Percentiles rank a stretch among this genome's conserved stretches.
Conservation (phyloP, 805 yeast genomes). For the Monosporozyma unispora region DNA sequence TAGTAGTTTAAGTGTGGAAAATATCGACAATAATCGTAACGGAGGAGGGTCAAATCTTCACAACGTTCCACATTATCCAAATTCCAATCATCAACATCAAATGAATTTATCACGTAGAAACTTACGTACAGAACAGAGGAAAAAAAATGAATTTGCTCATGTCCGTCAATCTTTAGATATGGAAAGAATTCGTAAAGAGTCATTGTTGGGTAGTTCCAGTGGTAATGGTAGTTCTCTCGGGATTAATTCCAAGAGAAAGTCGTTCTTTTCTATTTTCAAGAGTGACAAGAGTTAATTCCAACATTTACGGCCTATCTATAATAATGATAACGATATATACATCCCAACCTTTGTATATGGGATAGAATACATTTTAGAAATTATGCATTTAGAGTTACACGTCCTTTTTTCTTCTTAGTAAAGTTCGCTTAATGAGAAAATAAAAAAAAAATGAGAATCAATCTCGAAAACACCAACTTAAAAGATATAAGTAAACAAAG, state of each 20-base stretch:
- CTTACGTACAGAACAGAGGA: not conserved
- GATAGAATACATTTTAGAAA: not conserved
- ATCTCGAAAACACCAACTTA: not conserved
- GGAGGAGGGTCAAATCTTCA: not conserved
- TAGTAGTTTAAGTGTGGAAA: not conserved
- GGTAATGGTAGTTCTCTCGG: not conserved
- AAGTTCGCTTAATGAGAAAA: constrained; percentile 1
- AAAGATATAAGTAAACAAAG: not conserved
- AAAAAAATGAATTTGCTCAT: not conserved
- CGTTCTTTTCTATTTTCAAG: constrained; percentile 25
- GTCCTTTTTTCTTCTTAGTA: not conserved
- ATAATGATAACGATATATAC: not conserved
- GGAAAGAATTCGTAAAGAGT: constrained; percentile 17
- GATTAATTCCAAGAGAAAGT: constrained; percentile 12
- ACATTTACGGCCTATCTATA: not conserved
- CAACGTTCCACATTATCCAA: not conserved
- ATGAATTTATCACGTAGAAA: not conserved
- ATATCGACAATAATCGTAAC: not conserved
- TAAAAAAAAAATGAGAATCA: not conserved
- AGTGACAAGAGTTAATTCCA: constrained; percentile 5
- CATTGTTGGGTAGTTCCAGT: not conserved
- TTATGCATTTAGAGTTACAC: not conserved
- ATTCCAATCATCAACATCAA: not conserved
- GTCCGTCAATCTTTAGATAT: constrained; percentile 26
- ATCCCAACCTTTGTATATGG: not conserved